Evolutionary conservation across 1,139 yeast genomes (phyloP), one percentile per base, ranked within the genome.

Genomic region (Blastobotrys proliferans): DNA sequence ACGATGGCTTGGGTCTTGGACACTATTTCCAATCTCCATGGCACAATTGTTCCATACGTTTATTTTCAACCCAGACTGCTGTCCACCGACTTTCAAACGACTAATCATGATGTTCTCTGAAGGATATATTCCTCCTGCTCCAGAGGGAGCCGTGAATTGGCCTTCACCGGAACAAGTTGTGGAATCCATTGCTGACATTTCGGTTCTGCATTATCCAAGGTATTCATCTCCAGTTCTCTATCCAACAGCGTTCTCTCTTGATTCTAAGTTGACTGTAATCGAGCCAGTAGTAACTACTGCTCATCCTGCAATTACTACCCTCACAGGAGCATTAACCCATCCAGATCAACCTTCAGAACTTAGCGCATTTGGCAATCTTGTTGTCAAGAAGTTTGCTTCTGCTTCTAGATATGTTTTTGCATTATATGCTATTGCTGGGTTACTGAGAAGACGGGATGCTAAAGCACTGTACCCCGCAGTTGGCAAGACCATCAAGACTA

Each of bases 11-110:
- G 71, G 70, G 1, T 55, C 69, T 10, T 68, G 72, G 72, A 55
- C 62, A 10, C 51, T 68, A 41, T 65, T 67, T 53, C 73, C 73
- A 5, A 48, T 66, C 27, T 67, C 72, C 11, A 57, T 63, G 47
- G 58, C 67, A n/a, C 71, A 68, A 53, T 57, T 68, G 39, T 62
- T 67, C 45, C 60, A 66, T 47, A 50, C 66, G 3, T 62, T 62
- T 38, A 52, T 66, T 30, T 57, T 60, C 48, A 56, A 65, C 40
- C 67, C 66, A 3, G 69, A 64, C 27, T 52, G 58, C 35, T 57
- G 64, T 35, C 68, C 72, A 1, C 38, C 48, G 17, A 51, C 54
- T 25, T 64, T 68, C 52, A 52, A 49, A 22, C 49, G 52, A 19
- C 38, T 62, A 19, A 52, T 68, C 60, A 44, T 52, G 31, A 40